phyloP scores from a whole-genome alignment of 208 protist species.

The Angomonas deanei region DNA sequence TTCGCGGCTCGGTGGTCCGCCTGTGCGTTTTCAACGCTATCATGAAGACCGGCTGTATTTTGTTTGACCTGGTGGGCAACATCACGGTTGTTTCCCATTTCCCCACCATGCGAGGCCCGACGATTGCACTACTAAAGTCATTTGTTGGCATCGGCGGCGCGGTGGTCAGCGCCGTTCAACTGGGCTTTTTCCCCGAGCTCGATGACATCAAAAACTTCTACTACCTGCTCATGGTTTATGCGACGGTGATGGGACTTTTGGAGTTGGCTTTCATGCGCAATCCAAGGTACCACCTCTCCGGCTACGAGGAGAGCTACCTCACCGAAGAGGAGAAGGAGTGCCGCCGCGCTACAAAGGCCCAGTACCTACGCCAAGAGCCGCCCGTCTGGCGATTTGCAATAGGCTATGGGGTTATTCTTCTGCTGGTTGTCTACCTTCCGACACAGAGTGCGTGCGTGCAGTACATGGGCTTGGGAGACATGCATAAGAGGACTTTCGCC shows the following conservation, averaged over 20 bases:
- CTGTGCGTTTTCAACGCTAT: conserved; percentile 18
- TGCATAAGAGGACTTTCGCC: conserved; percentile 18
- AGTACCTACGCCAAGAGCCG: conserved; percentile 29
- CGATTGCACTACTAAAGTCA: conserved; percentile 36
- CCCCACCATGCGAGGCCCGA: conserved; percentile 19
- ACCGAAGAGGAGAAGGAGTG: conserved; percentile 10
- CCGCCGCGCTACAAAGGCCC: conserved; percentile 9
- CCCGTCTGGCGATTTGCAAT: conserved; percentile 24
- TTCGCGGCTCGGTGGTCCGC: conserved; percentile 14
- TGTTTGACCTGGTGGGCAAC: conserved; percentile 21
- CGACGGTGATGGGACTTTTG: conserved; percentile 9
- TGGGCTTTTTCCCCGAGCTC: conserved; percentile 36
- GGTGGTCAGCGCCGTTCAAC: conserved; percentile 26
- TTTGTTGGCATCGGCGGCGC: conserved; percentile 34
- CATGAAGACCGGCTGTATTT: conserved; percentile 6
- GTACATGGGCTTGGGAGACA: conserved; percentile 11
- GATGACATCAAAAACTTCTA: conserved; percentile 8
- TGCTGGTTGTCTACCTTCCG: conserved; percentile 5
- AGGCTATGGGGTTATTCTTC: conserved; percentile 15
- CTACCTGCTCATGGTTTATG: conserved; percentile 20
- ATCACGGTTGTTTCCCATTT: conserved; percentile 35
- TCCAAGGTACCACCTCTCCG: conserved; percentile 1
- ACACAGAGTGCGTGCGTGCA: neutral
- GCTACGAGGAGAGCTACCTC: neutral
- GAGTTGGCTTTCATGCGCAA: conserved; percentile 7